A percentile compares a stretch with the other conserved stretches of the same genome.
Evolutionary conservation across 2,329 filamentous ascomycete species (phyloP).

Genomic region (Neocucurbitaria cava): DNA sequence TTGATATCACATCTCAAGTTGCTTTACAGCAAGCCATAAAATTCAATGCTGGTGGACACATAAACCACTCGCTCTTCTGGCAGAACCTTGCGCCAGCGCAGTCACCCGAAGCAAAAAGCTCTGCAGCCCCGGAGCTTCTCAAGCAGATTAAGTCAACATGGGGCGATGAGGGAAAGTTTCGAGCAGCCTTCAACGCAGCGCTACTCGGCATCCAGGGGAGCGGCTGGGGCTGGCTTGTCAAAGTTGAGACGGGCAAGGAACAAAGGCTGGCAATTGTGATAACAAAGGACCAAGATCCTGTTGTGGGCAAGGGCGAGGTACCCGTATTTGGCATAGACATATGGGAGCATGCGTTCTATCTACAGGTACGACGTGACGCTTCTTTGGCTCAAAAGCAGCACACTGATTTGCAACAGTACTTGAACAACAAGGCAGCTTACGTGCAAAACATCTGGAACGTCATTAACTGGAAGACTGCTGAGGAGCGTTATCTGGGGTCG

Average conservation of each 20-base stretch:
- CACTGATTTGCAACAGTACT: conserved; percentile 60
- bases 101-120: conserved; percentile 63
- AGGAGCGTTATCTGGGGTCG: conserved; percentile 64
- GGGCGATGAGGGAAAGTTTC: conserved; percentile 72
- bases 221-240: conserved; percentile 88
- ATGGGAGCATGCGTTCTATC: conserved; percentile 94
- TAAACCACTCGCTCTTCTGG: conserved; percentile 95
- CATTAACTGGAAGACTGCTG: conserved; percentile 77
- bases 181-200: conserved; percentile 68
- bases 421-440: conserved; percentile 78
- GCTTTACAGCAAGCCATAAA: conserved; percentile 74
- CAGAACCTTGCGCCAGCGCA: conserved; percentile 73
- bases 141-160: conserved; percentile 70
- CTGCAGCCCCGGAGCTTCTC: conserved; percentile 63
- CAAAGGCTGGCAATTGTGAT: conserved; percentile 71
- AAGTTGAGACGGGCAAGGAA: conserved; percentile 63
- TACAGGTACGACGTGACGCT: conserved; percentile 63
- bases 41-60: conserved; percentile 91
- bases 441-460: conserved; percentile 79
- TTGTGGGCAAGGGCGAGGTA: conserved; percentile 66
- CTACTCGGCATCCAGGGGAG: conserved; percentile 80
- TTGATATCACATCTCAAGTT: conserved; percentile 70
- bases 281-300: conserved; percentile 86
- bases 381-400: conserved; percentile 1
- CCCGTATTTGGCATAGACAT: conserved; percentile 83